These are phyloP conservation scores for Candida tammaniensis DNA, from an alignment of 805 yeast species.

Conservation along the genomic window DNA sequence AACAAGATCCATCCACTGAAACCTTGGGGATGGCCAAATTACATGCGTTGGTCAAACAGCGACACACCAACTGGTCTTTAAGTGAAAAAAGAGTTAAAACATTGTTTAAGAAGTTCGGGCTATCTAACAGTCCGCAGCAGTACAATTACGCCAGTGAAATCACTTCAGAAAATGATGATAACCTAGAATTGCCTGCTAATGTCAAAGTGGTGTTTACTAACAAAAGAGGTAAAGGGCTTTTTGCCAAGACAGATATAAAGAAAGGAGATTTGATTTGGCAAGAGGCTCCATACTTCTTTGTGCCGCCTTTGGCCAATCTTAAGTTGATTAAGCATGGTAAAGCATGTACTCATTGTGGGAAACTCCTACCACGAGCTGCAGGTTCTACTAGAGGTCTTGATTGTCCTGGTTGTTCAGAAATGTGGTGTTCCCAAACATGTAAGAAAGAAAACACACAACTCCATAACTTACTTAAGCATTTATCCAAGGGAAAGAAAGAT, in stretches of 20 bases:
- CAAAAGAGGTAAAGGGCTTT: slow-evolving; percentile 60
- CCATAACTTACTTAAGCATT: slow-evolving; percentile 61
- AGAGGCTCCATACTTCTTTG: slow-evolving; percentile 56
- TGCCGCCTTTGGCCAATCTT: slow-evolving; percentile 68
- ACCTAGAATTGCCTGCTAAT: slow-evolving; percentile 34
- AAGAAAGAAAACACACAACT: slow-evolving; percentile 46
- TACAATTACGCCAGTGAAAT: slow-evolving; percentile 55
- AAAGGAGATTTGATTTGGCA: slow-evolving; percentile 59
- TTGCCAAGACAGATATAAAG: slow-evolving; percentile 44
- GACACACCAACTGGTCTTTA: slow-evolving; percentile 61
- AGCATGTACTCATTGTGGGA: slow-evolving; percentile 74
- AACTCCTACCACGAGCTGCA: slow-evolving; percentile 30
- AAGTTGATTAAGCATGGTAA: slow-evolving; percentile 56
- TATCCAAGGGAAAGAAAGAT: slow-evolving; percentile 33
- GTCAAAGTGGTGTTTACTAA: slow-evolving; percentile 50
- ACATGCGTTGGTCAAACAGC: slow-evolving; percentile 45
- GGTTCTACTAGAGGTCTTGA: slow-evolving; percentile 48
- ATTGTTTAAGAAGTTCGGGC: slow-evolving; percentile 54
- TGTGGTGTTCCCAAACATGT: slow-evolving; percentile 71
- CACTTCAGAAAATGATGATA: slow-evolving; percentile 48
- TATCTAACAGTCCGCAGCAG: slow-evolving; percentile 34
- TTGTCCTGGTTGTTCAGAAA: slow-evolving; percentile 60
- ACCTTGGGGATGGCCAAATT: slow-evolving; percentile 53
- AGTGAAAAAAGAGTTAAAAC: slow-evolving; percentile 56
- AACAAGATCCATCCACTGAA: slow-evolving; percentile 61